A percentile compares a stretch with the other conserved stretches of the same genome.
Conservation (phyloP, 495 filamentous ascomycete species). For the Bryoglossum gracile region DNA sequence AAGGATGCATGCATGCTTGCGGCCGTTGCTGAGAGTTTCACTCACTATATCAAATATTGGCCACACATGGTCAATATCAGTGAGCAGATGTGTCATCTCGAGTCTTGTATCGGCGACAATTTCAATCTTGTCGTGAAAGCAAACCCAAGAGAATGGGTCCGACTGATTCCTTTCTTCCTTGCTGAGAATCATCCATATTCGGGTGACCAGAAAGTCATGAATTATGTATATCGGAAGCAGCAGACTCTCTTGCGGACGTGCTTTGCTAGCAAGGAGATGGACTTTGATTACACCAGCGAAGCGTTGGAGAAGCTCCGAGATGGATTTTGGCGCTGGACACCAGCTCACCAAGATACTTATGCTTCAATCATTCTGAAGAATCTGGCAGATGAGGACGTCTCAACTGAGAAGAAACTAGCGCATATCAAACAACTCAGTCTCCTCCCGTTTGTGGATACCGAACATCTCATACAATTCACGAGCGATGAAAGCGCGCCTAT, state of each 20-base stretch:
- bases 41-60: conserved; percentile 1
- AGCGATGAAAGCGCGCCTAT: background rate
- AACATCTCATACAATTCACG: background rate
- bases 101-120: background rate
- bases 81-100: background rate
- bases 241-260: background rate
- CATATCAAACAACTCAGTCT: conserved; percentile 1
- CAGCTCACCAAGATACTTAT: background rate
- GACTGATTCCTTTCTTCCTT: background rate
- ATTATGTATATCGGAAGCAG: background rate
- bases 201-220: background rate
- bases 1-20: background rate
- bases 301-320: background rate
- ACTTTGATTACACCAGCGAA: background rate
- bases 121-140: background rate
- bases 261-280: background rate
- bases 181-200: background rate
- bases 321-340: conserved; percentile 7
- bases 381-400: background rate
- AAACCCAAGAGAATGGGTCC: background rate
- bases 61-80: conserved; percentile 1
- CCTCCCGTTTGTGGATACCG: background rate
- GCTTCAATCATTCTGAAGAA: background rate
- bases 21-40: background rate
- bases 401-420: background rate